Evolutionary conservation across 176 grass and related monocot species (phyloP), one percentile per base, ranked within the genome.

Genomic region (Panicum miliaceum): DNA sequence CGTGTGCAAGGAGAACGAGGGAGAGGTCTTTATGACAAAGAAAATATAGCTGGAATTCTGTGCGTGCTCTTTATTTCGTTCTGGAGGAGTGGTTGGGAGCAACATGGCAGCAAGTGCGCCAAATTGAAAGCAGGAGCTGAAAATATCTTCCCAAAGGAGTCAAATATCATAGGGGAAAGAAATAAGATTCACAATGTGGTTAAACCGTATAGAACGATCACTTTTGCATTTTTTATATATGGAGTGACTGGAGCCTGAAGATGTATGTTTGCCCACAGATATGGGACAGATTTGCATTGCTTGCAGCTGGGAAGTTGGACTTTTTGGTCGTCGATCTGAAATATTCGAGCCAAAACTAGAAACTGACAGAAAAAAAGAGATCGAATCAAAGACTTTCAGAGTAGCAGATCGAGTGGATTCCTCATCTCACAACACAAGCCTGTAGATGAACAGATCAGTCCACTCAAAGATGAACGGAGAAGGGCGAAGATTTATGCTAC

Each of bases 131-230:
- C 78, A 20, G 62, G 20, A 23, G 67, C 43, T 48, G 53, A 22
- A 83, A 75, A 84, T 75, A 76, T 84, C 82, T 54, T 40, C 18
- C 2, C 2, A 19, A 64, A 84, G 43, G 69, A 40, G 29, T 3
- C 14, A 51, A 37, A 52, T 75, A 26, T 53, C 27, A n/a, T 5
- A 64, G 5, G 19, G 40, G 16, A 3, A 10, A 64, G 4, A 64
- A 35, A 19, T 10, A 22, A 35, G 23, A 46, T 19, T 74, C 29
- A 3, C 63, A 12, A 26, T 48, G 12, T n/a, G 12, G 56, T 51
- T 38, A 68, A 64, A 18, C 10, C 57, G 32, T 83, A 26, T 15
- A 19, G 36, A 83, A 83, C n/a, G 26, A 83, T 70, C 43, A 3
- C 7, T 19, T 22, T 25, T 11, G 11, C 36, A 19, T 2, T 63